phyloP scores from a whole-genome alignment of 2,329 filamentous ascomycete genomes.

The Phyllosticta capitalensis region DNA sequence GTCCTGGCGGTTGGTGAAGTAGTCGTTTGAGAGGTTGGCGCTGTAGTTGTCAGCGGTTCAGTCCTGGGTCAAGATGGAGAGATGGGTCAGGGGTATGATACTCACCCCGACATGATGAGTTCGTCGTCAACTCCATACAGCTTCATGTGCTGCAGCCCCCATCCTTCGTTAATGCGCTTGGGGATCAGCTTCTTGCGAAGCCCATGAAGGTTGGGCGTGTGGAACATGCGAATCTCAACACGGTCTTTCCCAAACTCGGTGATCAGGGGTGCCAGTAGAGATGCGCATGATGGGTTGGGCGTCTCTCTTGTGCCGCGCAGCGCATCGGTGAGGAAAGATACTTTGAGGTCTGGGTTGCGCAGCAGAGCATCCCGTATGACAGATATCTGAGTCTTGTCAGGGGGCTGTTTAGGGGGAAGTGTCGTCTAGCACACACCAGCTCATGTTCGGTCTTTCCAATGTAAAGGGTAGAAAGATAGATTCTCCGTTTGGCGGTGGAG shows the following conservation, averaged over 20 bases:
- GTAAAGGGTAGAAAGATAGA: conserved; percentile 94
- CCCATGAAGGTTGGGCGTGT: conserved; percentile 90
- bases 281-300: conserved; percentile 77
- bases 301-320: conserved; percentile 86
- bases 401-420: neutral
- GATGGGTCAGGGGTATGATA: neutral
- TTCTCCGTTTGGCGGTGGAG: conserved; percentile 61
- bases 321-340: conserved; percentile 87
- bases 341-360: conserved; percentile 62
- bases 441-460: conserved; percentile 91
- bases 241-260: conserved; percentile 72
- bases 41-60: conserved; percentile 25
- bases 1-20: conserved; percentile 93
- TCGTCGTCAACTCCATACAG: conserved; percentile 93
- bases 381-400: conserved; percentile 48
- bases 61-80: neutral
- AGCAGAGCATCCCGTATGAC: conserved; percentile 67
- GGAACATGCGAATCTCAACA: conserved; percentile 94
- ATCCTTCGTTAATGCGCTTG: conserved; percentile 89
- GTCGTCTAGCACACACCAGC: conserved; percentile 42
- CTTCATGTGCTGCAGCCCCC: conserved; percentile 99
- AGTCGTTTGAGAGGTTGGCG: conserved; percentile 85
- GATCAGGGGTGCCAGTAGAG: conserved; percentile 74
- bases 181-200: conserved; percentile 75
- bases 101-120: conserved; percentile 81